These are phyloP conservation scores for Rhodotorula paludigena DNA, from an alignment of 768 basidiomycete species.

Conservation along the genomic window DNA sequence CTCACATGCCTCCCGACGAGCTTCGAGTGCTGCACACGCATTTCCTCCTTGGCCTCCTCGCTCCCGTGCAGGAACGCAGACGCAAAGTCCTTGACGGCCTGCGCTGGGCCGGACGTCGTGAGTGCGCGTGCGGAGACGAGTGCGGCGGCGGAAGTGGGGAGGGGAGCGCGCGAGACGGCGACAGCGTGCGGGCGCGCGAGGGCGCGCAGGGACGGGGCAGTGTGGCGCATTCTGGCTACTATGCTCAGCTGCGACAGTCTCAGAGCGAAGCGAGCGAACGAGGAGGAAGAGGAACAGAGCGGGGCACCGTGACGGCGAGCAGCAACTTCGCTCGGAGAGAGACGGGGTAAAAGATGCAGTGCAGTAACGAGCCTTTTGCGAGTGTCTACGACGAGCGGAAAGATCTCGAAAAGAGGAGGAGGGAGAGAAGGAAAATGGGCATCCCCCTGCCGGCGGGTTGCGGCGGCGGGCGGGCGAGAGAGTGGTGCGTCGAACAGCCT, in stretches of 20 bases:
- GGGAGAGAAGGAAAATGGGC: too few species aligned
- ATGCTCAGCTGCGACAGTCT: too few species aligned
- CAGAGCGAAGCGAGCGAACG: too few species aligned
- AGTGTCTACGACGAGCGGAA: too few species aligned
- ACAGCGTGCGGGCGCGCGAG: neutral
- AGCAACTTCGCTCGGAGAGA: too few species aligned
- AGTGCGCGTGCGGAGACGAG: too few species aligned
- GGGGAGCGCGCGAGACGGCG: neutral
- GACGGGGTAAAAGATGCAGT: too few species aligned
- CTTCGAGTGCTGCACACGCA: slow-evolving; percentile 74
- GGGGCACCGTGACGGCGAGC: too few species aligned
- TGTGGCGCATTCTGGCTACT: too few species aligned
- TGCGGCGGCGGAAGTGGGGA: neutral
- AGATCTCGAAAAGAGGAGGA: too few species aligned
- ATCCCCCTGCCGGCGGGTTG: neutral
- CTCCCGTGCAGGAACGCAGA: slow-evolving; percentile 82
- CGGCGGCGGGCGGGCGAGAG: neutral
- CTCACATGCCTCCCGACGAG: slow-evolving; percentile 70
- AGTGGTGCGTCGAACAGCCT: neutral
- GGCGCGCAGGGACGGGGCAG: neutral
- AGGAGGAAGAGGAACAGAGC: too few species aligned
- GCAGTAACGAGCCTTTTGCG: too few species aligned
- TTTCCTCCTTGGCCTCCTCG: slow-evolving; percentile 74
- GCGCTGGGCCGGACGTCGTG: neutral
- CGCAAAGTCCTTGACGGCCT: slow-evolving; percentile 15